Base-by-base conservation (phyloP, 202 grass and related monocot species). In the Cymbopogon flexuosus region DNA sequence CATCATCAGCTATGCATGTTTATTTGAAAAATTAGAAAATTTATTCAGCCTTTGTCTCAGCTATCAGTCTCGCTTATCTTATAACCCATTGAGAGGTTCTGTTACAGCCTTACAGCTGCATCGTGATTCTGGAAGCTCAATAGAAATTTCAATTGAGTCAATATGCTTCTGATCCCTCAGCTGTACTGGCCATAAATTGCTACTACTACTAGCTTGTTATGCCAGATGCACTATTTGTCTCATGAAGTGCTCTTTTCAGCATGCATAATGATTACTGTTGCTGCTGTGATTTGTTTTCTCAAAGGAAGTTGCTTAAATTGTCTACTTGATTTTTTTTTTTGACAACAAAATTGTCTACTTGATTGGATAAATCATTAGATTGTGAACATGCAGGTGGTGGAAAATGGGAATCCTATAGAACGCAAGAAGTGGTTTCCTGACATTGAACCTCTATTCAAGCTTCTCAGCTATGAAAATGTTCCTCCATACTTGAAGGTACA, bases 381-480 rank as follows among this genome's bases (percentile, higher is more conserved):
- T 83, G 27, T 67, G 19, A 54, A 80, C 46, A 70, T 88, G 41
- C 52, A 98, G 95, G 95, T 94, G 27, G 92, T 98, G 72, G 92
- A 98, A 91, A 93, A 98, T 89, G 95, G 95, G 84, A 94, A 94
- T 93, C 84, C 84, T 79, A 77, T 62, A 40, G 95, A 94, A 81
- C 83, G 88, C 75, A 93, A 70, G 79, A 90, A 92, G 80, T 98
- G 95, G 95, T 98, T 98, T 65, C 86, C 86, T 85, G 92, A 98
- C 64, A 91, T 98, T 21, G 92, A 98, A 73, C 86, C 95, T 73
- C 86, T 98, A 62, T 98, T 98, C 86, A 98, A 94, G 77, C 92
- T 98, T 86, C 95, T 98, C 36, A 79, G 92, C 83, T 98, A 94
- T 83, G 92, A 98, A 83, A 98, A 94, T 82, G 92, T 98, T 51